phyloP scores from a whole-genome alignment of 352 stramenopile species.

The Globisporangium uncinulatum region DNA sequence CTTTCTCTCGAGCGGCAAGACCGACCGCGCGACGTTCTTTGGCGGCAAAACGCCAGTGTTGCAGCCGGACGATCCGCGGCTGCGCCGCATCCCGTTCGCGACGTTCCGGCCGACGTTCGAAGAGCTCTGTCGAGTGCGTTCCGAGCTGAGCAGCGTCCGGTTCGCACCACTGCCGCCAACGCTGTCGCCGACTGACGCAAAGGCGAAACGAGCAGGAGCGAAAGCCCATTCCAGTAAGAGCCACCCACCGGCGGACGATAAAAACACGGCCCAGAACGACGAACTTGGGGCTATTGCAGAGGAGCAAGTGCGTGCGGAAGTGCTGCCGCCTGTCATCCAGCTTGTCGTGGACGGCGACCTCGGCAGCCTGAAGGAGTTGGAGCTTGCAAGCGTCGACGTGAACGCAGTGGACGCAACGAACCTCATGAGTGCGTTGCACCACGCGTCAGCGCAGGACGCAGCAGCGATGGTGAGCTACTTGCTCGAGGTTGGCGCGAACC shows the following conservation, averaged over 20 bases:
- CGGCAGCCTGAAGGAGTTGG: slow-evolving; percentile 29
- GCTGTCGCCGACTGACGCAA: slow-evolving; percentile 10
- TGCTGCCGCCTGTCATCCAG: slow-evolving; percentile 33
- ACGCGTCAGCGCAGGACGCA: slow-evolving; percentile 47
- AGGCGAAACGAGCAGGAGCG: slow-evolving; percentile 19
- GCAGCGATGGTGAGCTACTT: slow-evolving; percentile 58
- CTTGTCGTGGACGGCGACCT: slow-evolving; percentile 28
- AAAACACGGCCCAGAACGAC: too few relatives aligned
- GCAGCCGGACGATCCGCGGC: slow-evolving; percentile 43
- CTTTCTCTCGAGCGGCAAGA: slow-evolving; percentile 67
- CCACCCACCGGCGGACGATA: too few relatives aligned
- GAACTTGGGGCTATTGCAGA: not conserved
- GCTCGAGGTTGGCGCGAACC: slow-evolving; percentile 80
- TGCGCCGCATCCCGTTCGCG: slow-evolving; percentile 79
- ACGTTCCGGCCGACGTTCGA: slow-evolving; percentile 85
- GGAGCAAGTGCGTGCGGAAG: slow-evolving; percentile 15
- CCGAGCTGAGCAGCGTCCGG: slow-evolving; percentile 58
- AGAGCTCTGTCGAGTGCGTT: slow-evolving; percentile 72
- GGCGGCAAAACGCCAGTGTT: slow-evolving; percentile 62
- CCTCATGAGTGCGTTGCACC: slow-evolving; percentile 77
- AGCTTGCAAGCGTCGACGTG: slow-evolving; percentile 22
- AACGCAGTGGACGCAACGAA: slow-evolving; percentile 49
- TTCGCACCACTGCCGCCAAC: slow-evolving; percentile 46
- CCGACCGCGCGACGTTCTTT: slow-evolving; percentile 77
- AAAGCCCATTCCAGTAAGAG: not conserved